These are phyloP conservation scores for Xylariomycetidae sp. DNA, from an alignment of 2,329 filamentous ascomycete genomes.

Conservation along the genomic window DNA sequence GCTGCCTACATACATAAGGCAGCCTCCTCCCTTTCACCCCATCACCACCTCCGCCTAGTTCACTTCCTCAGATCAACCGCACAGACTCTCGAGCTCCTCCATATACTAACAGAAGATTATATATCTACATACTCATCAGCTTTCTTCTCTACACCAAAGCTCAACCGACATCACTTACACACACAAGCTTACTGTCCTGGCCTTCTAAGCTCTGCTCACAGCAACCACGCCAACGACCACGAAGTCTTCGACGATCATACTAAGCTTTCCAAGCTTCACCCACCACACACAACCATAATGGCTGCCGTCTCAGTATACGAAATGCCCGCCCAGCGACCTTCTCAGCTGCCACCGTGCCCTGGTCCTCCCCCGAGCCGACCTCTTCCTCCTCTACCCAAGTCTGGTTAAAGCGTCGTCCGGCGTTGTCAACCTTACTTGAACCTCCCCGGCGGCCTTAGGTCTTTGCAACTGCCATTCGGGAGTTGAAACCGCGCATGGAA, in stretches of 20 bases:
- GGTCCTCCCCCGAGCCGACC: slow-evolving; percentile 61
- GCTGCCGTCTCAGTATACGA: slow-evolving; percentile 28
- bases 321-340: slow-evolving; percentile 58
- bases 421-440: too few species aligned
- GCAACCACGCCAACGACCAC: background rate
- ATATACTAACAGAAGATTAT: too few species aligned
- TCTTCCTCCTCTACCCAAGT: slow-evolving; percentile 61
- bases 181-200: too few species aligned
- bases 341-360: slow-evolving; percentile 63
- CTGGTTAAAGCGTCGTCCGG: slow-evolving; percentile 47
- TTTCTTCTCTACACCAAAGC: too few species aligned
- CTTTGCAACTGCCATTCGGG: too few species aligned
- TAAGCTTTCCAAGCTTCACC: slow-evolving; percentile 4
- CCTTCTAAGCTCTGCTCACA: too few species aligned
- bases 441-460: too few species aligned
- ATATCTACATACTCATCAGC: too few species aligned
- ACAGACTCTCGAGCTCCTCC: too few species aligned
- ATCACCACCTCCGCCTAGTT: slow-evolving; percentile 6
- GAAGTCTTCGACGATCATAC: background rate
- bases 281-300: slow-evolving; percentile 19
- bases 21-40: slow-evolving; percentile 18
- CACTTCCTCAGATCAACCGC: slow-evolving; percentile 18
- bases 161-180: too few species aligned
- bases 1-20: slow-evolving; percentile 26
- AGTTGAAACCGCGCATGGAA: too few species aligned